Conservation (phyloP, 2,329 filamentous ascomycete species). For the Colletotrichum sp. region DNA sequence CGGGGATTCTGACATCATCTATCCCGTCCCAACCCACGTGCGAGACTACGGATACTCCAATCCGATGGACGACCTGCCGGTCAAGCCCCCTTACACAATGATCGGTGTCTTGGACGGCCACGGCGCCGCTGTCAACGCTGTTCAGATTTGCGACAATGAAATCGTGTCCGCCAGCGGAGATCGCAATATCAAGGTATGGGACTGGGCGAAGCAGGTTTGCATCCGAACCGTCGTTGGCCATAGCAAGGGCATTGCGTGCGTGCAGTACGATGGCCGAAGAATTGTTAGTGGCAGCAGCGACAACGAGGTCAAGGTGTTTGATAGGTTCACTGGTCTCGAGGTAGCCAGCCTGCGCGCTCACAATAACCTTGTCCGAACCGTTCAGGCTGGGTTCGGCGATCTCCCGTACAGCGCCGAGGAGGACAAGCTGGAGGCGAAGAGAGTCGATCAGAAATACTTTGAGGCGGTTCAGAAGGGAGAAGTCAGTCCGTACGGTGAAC, state of each 20-base stretch:
- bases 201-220: slow-evolving; percentile 80
- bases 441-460: slow-evolving; percentile 77
- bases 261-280: slow-evolving; percentile 91
- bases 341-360: slow-evolving; percentile 88
- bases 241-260: slow-evolving; percentile 94
- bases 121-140: slow-evolving; percentile 91
- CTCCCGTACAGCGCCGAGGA: slow-evolving; percentile 80
- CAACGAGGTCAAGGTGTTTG: slow-evolving; percentile 94
- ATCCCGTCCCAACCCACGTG: slow-evolving; percentile 57
- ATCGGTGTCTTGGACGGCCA: slow-evolving; percentile 86
- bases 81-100: slow-evolving; percentile 72
- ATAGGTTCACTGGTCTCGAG: slow-evolving; percentile 83
- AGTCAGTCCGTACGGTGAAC: slow-evolving; percentile 31
- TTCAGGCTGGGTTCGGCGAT: slow-evolving; percentile 94
- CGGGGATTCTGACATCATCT: slow-evolving; percentile 43
- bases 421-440: slow-evolving; percentile 73
- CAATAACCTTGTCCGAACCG: slow-evolving; percentile 84
- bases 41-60: slow-evolving; percentile 59
- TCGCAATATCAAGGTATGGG: slow-evolving; percentile 92
- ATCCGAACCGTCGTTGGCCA: slow-evolving; percentile 84
- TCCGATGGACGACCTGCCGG: slow-evolving; percentile 51
- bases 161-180: slow-evolving; percentile 96
- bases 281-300: slow-evolving; percentile 97
- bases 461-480: slow-evolving; percentile 58
- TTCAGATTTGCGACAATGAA: slow-evolving; percentile 84